Percentiles rank a stretch among this genome's conserved stretches.
These are phyloP conservation scores for Delphinella strobiligena DNA, from an alignment of 2,329 filamentous ascomycete genomes.

Conservation along the genomic window DNA sequence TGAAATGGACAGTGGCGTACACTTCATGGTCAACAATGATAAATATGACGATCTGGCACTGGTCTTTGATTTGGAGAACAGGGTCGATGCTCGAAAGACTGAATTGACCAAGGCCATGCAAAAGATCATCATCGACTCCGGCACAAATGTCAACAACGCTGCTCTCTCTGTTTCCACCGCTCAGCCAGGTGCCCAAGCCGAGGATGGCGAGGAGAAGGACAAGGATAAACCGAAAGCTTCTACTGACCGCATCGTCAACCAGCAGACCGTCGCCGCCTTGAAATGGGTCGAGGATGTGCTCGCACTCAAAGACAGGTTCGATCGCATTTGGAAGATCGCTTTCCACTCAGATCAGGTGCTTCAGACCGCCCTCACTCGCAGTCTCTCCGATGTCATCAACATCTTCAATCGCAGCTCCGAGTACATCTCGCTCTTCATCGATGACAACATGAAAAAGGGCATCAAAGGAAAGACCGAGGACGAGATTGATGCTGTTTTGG, in stretches of 20 bases:
- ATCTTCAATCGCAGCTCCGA: conserved; percentile 72
- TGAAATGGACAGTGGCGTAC: conserved; percentile 74
- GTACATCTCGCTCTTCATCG: conserved; percentile 90
- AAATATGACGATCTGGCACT: conserved; percentile 65
- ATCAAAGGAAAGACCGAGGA: conserved; percentile 85
- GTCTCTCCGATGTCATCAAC: conserved; percentile 90
- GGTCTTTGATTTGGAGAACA: conserved; percentile 65
- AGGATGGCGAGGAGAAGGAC: conserved; percentile 36
- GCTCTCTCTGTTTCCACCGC: conserved; percentile 43
- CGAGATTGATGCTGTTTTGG: conserved; percentile 72
- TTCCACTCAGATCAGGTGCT: conserved; percentile 66
- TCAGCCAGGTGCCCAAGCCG: conserved; percentile 43
- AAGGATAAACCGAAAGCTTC: conserved; percentile 38
- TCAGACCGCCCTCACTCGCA: conserved; percentile 71
- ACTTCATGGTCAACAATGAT: conserved; percentile 86
- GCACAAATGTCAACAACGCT: conserved; percentile 67
- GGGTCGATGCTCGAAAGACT: conserved; percentile 63
- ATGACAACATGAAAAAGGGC: conserved; percentile 89
- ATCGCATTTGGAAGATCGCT: conserved; percentile 60
- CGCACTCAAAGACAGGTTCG: conserved; percentile 76
- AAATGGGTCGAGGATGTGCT: conserved; percentile 94
- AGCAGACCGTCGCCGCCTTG: conserved; percentile 76
- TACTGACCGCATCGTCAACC: conserved; percentile 43
- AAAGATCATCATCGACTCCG: conserved; percentile 64
- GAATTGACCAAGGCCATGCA: conserved; percentile 61